phyloP scores from a whole-genome alignment of 2,329 filamentous ascomycete species.

The Dactylella cylindrospora region DNA sequence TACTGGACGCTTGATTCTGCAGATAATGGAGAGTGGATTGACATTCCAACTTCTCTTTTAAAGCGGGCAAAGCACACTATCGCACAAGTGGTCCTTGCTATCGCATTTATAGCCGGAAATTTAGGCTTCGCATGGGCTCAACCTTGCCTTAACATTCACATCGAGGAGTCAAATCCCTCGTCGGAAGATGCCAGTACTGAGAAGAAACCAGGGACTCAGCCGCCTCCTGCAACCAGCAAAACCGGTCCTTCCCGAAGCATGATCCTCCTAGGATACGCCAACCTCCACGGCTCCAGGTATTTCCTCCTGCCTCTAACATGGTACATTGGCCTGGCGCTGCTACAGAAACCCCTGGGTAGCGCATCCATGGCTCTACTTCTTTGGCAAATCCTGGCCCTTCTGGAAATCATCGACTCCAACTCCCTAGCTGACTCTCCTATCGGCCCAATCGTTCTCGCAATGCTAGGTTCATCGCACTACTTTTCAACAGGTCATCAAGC shows the following conservation, averaged over 20 bases:
- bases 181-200: slow-evolving; percentile 30
- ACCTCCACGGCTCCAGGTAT: slow-evolving; percentile 88
- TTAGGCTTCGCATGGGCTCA: slow-evolving; percentile 83
- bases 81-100: slow-evolving; percentile 75
- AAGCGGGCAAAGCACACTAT: slow-evolving; percentile 75
- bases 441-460: slow-evolving; percentile 77
- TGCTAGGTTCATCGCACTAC: slow-evolving; percentile 92
- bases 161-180: slow-evolving; percentile 50
- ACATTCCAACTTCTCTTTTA: slow-evolving; percentile 61
- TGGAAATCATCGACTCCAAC: slow-evolving; percentile 65
- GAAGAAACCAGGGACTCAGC: slow-evolving; percentile 52
- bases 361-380: slow-evolving; percentile 78
- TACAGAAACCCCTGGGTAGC: slow-evolving; percentile 93
- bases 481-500: slow-evolving; percentile 99
- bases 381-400: slow-evolving; percentile 83
- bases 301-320: slow-evolving; percentile 80
- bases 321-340: slow-evolving; percentile 71
- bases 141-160: slow-evolving; percentile 74
- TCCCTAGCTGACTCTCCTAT: slow-evolving; percentile 68
- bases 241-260: slow-evolving; percentile 56
- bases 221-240: slow-evolving; percentile 46
- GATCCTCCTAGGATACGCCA: slow-evolving; percentile 85
- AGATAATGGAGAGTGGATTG: slow-evolving; percentile 80
- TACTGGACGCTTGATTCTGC: slow-evolving; percentile 92
- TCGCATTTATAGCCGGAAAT: slow-evolving; percentile 80